phyloP scores from a whole-genome alignment of 768 basidiomycete genomes.

The Candolleomyces eurysporus region DNA sequence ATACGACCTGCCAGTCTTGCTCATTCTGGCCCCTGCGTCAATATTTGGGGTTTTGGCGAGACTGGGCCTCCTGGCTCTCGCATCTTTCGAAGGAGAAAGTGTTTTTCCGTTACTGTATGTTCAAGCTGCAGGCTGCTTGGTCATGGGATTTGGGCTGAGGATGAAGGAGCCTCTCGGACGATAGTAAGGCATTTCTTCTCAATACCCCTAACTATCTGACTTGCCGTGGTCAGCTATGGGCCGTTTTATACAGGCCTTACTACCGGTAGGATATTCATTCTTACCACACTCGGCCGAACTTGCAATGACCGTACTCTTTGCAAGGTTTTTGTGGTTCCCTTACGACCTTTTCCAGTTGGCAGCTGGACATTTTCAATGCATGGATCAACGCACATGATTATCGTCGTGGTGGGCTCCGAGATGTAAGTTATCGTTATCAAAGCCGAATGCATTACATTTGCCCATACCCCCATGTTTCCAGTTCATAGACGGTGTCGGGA shows the following conservation, averaged over 20 bases:
- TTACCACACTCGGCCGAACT: background rate
- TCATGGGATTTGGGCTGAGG: slow-evolving; percentile 82
- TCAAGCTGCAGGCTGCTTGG: slow-evolving; percentile 83
- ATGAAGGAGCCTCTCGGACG: slow-evolving; percentile 70
- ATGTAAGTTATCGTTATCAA: slow-evolving; percentile 46
- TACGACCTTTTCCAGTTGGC: slow-evolving; percentile 97
- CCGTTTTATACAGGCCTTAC: slow-evolving; percentile 87
- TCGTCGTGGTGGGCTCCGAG: slow-evolving; percentile 61
- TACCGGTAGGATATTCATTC: slow-evolving; percentile 53
- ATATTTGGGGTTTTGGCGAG: slow-evolving; percentile 84
- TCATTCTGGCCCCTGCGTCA: slow-evolving; percentile 76
- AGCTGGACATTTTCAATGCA: slow-evolving; percentile 80
- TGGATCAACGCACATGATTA: slow-evolving; percentile 70
- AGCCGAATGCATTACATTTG: too few species aligned
- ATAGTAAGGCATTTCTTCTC: slow-evolving; percentile 52
- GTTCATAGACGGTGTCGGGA: slow-evolving; percentile 86
- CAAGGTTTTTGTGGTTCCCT: slow-evolving; percentile 96
- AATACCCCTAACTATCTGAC: background rate
- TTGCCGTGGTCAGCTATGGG: slow-evolving; percentile 59
- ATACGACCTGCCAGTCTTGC: slow-evolving; percentile 60
- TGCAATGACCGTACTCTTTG: background rate
- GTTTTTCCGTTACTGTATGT: slow-evolving; percentile 84
- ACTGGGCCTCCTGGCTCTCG: slow-evolving; percentile 73
- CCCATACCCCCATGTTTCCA: slow-evolving; percentile 26
- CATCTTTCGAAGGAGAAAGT: slow-evolving; percentile 67